These are phyloP conservation scores for Meyerozyma athensensis DNA, from an alignment of 1,139 yeast genomes.

Conservation along the genomic window DNA sequence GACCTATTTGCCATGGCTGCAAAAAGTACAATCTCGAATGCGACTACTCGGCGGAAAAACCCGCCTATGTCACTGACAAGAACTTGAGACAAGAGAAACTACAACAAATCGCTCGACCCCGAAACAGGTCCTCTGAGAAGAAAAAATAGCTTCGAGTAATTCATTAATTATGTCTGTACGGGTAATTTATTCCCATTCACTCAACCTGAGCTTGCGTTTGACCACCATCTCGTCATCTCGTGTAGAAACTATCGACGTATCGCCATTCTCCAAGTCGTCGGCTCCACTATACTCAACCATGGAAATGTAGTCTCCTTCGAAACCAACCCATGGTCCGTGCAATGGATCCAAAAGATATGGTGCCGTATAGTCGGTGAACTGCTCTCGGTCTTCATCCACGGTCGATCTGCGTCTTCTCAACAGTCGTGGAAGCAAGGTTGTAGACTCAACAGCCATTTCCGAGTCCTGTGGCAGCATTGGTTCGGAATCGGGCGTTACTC, in stretches of 20 bases:
- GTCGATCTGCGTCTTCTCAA: slow-evolving; percentile 36
- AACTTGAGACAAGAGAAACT: slow-evolving; percentile 32
- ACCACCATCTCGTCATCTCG: slow-evolving; percentile 23
- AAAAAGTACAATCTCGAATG: slow-evolving; percentile 39
- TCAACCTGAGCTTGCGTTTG: slow-evolving; percentile 30
- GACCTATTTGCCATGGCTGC: slow-evolving; percentile 39
- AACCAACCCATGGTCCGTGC: slow-evolving; percentile 57
- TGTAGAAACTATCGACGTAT: slow-evolving; percentile 16
- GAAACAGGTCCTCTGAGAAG: slow-evolving; percentile 14
- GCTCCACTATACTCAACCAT: slow-evolving; percentile 26
- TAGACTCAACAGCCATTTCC: not conserved
- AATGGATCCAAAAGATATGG: slow-evolving; percentile 46
- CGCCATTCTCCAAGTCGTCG: slow-evolving; percentile 22
- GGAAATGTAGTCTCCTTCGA: slow-evolving; percentile 48
- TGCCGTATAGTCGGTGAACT: slow-evolving; percentile 44
- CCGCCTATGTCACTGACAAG: slow-evolving; percentile 38
- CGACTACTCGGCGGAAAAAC: slow-evolving; percentile 41
- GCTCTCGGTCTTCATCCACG: slow-evolving; percentile 54
- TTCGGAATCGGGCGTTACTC: not conserved
- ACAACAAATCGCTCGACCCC: slow-evolving; percentile 28
- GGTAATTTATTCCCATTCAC: slow-evolving; percentile 40
- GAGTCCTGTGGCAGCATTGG: not conserved
- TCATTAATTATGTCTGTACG: not conserved
- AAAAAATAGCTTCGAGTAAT: not conserved
- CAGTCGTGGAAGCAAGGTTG: slow-evolving; percentile 1